Base-by-base conservation (phyloP, 805 yeast species). In the Candida parachauliodes region DNA sequence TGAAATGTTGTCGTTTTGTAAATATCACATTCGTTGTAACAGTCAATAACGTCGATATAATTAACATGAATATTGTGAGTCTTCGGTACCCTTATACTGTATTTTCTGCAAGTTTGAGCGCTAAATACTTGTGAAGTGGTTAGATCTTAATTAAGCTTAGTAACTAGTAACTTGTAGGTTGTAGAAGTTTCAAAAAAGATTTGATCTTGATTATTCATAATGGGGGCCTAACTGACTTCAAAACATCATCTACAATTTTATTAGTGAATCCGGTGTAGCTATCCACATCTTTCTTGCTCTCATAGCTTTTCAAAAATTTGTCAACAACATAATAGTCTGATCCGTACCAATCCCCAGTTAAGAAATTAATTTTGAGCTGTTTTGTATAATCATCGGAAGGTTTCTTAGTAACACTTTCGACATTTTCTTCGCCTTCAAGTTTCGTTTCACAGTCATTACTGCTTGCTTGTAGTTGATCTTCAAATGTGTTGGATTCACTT, bases 311-410 rank as follows among this genome's bases (percentile, higher is more conserved):
- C 28, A 68, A 32, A 41, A 57, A 68, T 29, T 47, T 42, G 39
- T 53, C 47, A 6, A 59, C 69, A 32, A 51, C 53, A 5, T 45
- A 39, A 61, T 66, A 65, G 27, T 66, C 72, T 28, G 70, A 57
- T 3, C 70, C 74, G 36, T 60, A 65, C 72, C 72, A 68, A 39
- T 63, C 71, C 2, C 70, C 74, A 1, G 65, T 56, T 10, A 68
- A 50, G 46, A 65, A 59, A 32, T 51, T 52, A 12, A 65, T 50
- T 30, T 61, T 60, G 8, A 57, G 27, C 19, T 52, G 40, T 16
- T 54, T 50, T 17, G 45, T 44, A 26, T 40, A 37, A n/a, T 50
- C 42, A 4, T 22, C 41, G 17, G 18, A 25, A 3, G 37, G 40
- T 11, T 24, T 40, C 10, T 32, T 34, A 9, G 28, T 16, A 10